Evolutionary conservation across 2,329 filamentous ascomycete species (phyloP).

Genomic region (Microcyclospora tardicrescens): DNA sequence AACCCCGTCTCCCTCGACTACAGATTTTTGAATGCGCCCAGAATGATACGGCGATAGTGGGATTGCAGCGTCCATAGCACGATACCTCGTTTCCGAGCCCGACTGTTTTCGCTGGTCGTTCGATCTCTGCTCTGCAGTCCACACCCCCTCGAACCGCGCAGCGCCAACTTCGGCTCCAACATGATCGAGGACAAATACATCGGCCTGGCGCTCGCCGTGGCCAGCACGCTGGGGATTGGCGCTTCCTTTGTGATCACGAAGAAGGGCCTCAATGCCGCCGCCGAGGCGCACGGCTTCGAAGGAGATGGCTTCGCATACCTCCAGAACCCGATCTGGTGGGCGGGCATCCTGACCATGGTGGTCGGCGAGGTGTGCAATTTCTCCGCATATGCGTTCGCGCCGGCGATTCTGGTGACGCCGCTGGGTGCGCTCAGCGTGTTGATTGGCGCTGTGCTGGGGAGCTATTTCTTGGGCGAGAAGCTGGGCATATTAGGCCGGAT

Average conservation of each 20-base stretch:
- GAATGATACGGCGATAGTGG: too few species aligned
- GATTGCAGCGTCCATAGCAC: too few species aligned
- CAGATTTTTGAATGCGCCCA: too few species aligned
- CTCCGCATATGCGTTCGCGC: constrained; percentile 93
- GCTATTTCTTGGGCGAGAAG: constrained; percentile 85
- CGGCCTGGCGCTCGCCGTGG: constrained; percentile 61
- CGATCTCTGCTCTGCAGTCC: too few species aligned
- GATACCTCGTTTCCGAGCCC: too few species aligned
- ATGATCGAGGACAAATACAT: constrained; percentile 50
- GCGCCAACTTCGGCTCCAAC: neutral
- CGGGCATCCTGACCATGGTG: constrained; percentile 79
- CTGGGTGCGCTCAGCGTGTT: constrained; percentile 86
- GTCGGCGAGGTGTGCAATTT: constrained; percentile 94
- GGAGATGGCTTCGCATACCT: constrained; percentile 93
- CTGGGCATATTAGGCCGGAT: constrained; percentile 85
- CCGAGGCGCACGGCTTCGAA: constrained; percentile 86
- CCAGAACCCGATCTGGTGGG: constrained; percentile 95
- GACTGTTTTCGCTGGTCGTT: too few species aligned
- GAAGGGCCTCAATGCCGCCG: constrained; percentile 87
- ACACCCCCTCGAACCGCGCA: too few species aligned
- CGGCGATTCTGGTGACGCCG: constrained; percentile 94
- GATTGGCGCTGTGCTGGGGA: constrained; percentile 83
- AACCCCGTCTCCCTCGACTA: too few species aligned
- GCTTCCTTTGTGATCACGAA: constrained; percentile 88
- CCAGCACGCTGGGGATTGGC: constrained; percentile 66